phyloP scores from a whole-genome alignment of 2,329 filamentous ascomycete species.

The Fusarium ramigenum region DNA sequence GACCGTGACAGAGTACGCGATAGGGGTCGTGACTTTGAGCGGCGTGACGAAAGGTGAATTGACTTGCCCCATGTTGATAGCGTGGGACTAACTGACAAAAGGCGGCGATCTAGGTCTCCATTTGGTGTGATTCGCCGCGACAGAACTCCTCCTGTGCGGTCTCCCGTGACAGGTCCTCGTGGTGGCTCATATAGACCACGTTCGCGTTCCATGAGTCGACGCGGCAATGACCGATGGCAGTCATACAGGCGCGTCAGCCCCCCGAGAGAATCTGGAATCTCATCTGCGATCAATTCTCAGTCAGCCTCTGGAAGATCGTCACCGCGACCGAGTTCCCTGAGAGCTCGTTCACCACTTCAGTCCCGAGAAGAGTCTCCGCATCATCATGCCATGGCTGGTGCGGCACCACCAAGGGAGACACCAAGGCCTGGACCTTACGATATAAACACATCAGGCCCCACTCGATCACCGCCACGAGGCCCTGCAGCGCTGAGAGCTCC shows the following conservation, averaged over 20 bases:
- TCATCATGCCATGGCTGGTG: slow-evolving; percentile 38
- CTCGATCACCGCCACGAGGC: slow-evolving; percentile 63
- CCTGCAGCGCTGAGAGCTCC: slow-evolving; percentile 63
- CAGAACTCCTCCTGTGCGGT: slow-evolving; percentile 45
- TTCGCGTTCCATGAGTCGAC: slow-evolving; percentile 61
- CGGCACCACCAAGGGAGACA: slow-evolving; percentile 42
- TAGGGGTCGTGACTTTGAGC: slow-evolving; percentile 50
- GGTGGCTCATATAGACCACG: slow-evolving; percentile 62
- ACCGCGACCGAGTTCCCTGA: slow-evolving; percentile 59
- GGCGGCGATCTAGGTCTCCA: slow-evolving; percentile 65
- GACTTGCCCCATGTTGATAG: background rate
- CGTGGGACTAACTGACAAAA: slow-evolving; percentile 42
- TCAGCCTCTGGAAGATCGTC: slow-evolving; percentile 62
- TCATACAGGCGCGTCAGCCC: slow-evolving; percentile 59
- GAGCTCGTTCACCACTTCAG: slow-evolving; percentile 57
- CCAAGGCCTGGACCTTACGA: slow-evolving; percentile 44
- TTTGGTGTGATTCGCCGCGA: slow-evolving; percentile 51
- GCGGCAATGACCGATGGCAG: slow-evolving; percentile 55
- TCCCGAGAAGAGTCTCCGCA: slow-evolving; percentile 54
- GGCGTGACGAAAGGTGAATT: slow-evolving; percentile 54
- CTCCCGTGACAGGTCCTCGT: slow-evolving; percentile 43
- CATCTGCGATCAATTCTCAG: slow-evolving; percentile 62
- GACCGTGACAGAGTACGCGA: slow-evolving; percentile 46
- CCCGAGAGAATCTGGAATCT: slow-evolving; percentile 58
- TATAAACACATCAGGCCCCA: slow-evolving; percentile 38